phyloP scores from a whole-genome alignment of 2,329 filamentous ascomycete genomes.

The Cercospora sojina region DNA sequence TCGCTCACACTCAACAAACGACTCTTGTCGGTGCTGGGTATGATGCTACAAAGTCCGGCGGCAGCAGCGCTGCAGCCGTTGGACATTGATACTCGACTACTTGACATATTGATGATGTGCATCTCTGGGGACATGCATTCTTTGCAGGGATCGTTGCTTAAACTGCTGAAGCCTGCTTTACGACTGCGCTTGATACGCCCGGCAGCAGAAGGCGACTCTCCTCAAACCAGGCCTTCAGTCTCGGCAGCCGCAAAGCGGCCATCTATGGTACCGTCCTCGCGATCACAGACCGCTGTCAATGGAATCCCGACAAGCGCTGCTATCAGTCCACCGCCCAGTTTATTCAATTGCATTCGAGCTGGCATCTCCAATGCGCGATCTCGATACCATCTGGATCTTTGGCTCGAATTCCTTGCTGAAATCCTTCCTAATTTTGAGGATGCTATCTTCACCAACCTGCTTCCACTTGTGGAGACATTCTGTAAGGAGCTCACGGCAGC shows the following conservation, averaged over 20 bases:
- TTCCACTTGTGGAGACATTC: conserved; percentile 87
- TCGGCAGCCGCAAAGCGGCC: conserved; percentile 5
- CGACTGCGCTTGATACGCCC: conserved; percentile 51
- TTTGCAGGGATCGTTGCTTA: conserved; percentile 60
- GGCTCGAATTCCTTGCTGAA: conserved; percentile 81
- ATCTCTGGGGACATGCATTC: conserved; percentile 24
- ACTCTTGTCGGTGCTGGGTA: conserved; percentile 26
- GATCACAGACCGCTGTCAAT: conserved; percentile 9
- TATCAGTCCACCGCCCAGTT: conserved; percentile 58
- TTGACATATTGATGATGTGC: conserved; percentile 27
- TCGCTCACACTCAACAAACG: conserved; percentile 20
- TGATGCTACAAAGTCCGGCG: conserved; percentile 25
- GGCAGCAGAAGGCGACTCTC: neutral
- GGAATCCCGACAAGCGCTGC: neutral
- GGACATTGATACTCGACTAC: conserved; percentile 31
- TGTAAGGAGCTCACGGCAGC: conserved; percentile 73
- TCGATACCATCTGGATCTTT: conserved; percentile 79
- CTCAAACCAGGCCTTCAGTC: neutral
- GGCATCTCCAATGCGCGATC: conserved; percentile 75
- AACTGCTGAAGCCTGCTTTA: conserved; percentile 72
- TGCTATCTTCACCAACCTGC: conserved; percentile 82
- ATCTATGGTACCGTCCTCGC: conserved; percentile 2
- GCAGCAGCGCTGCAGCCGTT: conserved; percentile 24
- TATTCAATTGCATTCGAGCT: conserved; percentile 81
- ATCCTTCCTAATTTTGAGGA: conserved; percentile 81